phyloP scores from a whole-genome alignment of 768 basidiomycete genomes.

The Daedalea quercina region DNA sequence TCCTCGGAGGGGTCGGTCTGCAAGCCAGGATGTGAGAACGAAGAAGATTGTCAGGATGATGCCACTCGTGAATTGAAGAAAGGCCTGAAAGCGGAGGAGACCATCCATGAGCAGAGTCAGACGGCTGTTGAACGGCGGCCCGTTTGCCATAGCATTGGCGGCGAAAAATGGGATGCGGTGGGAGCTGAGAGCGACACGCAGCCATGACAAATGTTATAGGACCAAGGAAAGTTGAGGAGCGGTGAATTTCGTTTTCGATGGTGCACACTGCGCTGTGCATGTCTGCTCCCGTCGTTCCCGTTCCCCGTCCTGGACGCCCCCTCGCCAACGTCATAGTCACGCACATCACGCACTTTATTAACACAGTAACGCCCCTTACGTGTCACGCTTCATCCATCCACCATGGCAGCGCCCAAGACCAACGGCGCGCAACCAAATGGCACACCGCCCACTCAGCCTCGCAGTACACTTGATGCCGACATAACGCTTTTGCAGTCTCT shows the following conservation, averaged over 20 bases:
- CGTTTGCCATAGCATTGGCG: too few relatives aligned
- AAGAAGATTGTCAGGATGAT: slow-evolving; percentile 1
- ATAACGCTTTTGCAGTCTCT: slow-evolving; percentile 27
- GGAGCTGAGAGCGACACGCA: too few relatives aligned
- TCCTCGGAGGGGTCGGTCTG: slow-evolving; percentile 8
- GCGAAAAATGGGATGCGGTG: too few relatives aligned
- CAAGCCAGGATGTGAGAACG: slow-evolving; percentile 10
- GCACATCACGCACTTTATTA: too few relatives aligned
- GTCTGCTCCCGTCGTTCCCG: too few relatives aligned
- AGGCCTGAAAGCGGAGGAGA: not conserved
- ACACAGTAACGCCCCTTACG: not conserved
- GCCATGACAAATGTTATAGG: too few relatives aligned
- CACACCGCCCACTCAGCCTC: not conserved
- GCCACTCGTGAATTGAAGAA: not conserved
- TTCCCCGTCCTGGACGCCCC: too few relatives aligned
- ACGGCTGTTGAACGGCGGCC: too few relatives aligned
- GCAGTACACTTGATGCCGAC: slow-evolving; percentile 27
- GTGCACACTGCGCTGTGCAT: too few relatives aligned
- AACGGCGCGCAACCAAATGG: not conserved
- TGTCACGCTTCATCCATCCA: not conserved
- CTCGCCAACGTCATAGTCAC: not conserved
- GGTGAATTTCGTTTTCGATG: too few relatives aligned
- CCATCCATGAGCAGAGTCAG: not conserved
- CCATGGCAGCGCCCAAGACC: not conserved
- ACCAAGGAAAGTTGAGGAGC: too few relatives aligned